Evolutionary conservation across 768 basidiomycete genomes (phyloP).

Genomic region (Agaricus subrufescens): DNA sequence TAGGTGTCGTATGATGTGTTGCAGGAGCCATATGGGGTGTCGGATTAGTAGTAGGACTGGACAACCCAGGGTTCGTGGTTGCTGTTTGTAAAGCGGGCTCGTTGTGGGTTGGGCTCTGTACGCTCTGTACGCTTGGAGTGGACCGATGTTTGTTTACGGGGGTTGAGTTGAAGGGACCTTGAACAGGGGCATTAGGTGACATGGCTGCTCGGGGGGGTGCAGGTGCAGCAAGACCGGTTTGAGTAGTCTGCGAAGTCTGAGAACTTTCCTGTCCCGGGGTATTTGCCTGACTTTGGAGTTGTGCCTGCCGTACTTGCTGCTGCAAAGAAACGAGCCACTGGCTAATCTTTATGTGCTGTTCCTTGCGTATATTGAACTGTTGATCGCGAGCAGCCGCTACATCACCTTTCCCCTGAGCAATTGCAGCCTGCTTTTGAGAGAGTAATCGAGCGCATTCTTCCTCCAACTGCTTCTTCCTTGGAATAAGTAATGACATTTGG

Average conservation of each 20-base stretch:
- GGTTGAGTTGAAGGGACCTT: neutral
- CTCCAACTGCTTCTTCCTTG: constrained; percentile 4
- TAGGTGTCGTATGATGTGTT: neutral
- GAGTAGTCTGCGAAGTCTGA: neutral
- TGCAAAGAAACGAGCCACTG: constrained; percentile 7
- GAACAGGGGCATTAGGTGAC: neutral
- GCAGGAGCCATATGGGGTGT: neutral
- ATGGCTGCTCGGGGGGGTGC: neutral
- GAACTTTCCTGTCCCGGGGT: neutral
- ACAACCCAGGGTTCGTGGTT: neutral
- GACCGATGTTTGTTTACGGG: neutral
- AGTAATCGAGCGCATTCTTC: neutral
- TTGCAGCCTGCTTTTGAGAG: constrained; percentile 10
- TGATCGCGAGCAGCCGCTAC: neutral
- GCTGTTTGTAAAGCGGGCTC: neutral
- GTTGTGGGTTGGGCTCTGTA: constrained; percentile 5
- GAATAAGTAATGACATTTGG: neutral
- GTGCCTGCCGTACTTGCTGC: constrained; percentile 8
- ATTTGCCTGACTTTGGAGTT: constrained; percentile 2
- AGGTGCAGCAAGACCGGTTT: neutral
- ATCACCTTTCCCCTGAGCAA: constrained; percentile 15
- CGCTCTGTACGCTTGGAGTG: neutral
- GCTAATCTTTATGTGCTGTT: constrained; percentile 8
- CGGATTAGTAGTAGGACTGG: neutral
- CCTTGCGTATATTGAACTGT: constrained; percentile 14